phyloP scores from a whole-genome alignment of 2,329 filamentous ascomycete genomes.

The Xylariaceae sp. region DNA sequence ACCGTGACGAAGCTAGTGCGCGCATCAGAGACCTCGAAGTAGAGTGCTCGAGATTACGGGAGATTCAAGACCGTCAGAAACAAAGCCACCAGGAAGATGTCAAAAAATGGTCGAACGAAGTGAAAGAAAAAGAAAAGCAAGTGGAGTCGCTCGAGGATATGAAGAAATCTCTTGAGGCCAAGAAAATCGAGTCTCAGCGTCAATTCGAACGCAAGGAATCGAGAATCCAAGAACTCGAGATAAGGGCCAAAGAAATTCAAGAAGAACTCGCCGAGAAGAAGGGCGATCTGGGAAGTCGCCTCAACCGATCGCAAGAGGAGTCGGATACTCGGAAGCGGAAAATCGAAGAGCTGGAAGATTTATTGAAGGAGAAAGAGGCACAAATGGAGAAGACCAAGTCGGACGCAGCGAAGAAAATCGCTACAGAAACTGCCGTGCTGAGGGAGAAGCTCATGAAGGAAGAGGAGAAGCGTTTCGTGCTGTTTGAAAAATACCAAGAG shows the following conservation, averaged over 20 bases:
- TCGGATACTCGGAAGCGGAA: constrained; percentile 25
- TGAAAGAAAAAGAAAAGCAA: too few relatives aligned
- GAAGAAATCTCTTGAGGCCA: constrained; percentile 1
- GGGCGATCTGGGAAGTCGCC: constrained; percentile 30
- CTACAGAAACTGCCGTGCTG: constrained; percentile 55
- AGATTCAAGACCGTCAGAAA: constrained; percentile 39
- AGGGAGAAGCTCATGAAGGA: constrained; percentile 85
- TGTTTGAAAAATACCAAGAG: constrained; percentile 98
- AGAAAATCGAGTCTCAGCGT: constrained; percentile 21
- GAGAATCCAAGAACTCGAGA: constrained; percentile 29
- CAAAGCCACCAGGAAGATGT: constrained; percentile 36
- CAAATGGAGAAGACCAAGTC: constrained; percentile 66
- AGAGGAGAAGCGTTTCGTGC: constrained; percentile 82
- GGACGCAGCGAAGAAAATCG: constrained; percentile 76
- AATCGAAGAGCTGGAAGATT: constrained; percentile 23
- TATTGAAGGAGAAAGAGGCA: constrained; percentile 23
- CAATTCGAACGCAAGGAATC: constrained; percentile 28
- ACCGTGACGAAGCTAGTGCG: constrained; percentile 26
- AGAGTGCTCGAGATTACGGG: too few relatives aligned
- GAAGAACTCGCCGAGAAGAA: constrained; percentile 31
- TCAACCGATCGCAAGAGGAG: constrained; percentile 29
- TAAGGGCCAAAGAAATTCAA: constrained; percentile 29
- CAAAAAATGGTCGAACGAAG: too few relatives aligned
- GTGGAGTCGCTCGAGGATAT: too few relatives aligned
- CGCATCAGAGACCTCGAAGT: too few relatives aligned